Conservation (phyloP, 208 protist species). For the Trypanosoma platydactyli region DNA sequence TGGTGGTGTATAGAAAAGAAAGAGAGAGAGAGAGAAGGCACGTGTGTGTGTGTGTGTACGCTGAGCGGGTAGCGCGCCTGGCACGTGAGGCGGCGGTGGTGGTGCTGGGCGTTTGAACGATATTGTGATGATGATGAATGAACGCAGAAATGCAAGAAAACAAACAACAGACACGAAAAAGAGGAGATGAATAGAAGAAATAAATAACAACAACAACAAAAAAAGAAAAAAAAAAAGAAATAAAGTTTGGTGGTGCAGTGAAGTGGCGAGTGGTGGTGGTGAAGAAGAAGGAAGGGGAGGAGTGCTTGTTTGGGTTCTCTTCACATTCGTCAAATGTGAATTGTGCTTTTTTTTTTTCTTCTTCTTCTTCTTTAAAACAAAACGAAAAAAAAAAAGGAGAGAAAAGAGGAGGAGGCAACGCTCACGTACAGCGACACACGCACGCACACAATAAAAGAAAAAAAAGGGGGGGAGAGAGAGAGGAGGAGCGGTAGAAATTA, state of each 20-base stretch:
- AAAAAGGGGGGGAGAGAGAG: conserved; percentile 2
- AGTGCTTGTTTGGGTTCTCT: conserved; percentile 26
- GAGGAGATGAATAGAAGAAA: conserved; percentile 3
- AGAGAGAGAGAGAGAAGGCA: too few relatives aligned
- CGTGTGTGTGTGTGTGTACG: neutral
- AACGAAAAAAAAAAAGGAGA: conserved; percentile 19
- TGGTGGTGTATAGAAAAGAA: neutral
- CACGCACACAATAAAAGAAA: neutral
- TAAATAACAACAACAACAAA: too few relatives aligned
- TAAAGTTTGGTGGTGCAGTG: conserved; percentile 1
- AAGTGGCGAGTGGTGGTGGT: neutral
- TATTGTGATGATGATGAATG: too few relatives aligned
- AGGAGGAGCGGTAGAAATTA: too few relatives aligned
- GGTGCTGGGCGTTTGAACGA: too few relatives aligned
- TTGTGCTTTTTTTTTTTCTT: conserved; percentile 20
- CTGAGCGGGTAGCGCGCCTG: too few relatives aligned
- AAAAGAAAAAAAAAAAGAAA: conserved; percentile 28
- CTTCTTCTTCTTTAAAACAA: neutral
- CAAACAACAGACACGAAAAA: conserved; percentile 23
- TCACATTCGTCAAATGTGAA: too few relatives aligned
- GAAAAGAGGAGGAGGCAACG: conserved; percentile 19
- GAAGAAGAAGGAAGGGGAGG: conserved; percentile 6
- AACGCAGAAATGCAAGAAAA: conserved; percentile 11
- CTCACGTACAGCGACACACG: too few relatives aligned
- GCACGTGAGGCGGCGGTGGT: too few relatives aligned